Percentiles rank a stretch among this genome's conserved stretches.
These are phyloP conservation scores for Wickerhamomyces pijperi DNA, from an alignment of 805 yeast species.

Conservation along the genomic window DNA sequence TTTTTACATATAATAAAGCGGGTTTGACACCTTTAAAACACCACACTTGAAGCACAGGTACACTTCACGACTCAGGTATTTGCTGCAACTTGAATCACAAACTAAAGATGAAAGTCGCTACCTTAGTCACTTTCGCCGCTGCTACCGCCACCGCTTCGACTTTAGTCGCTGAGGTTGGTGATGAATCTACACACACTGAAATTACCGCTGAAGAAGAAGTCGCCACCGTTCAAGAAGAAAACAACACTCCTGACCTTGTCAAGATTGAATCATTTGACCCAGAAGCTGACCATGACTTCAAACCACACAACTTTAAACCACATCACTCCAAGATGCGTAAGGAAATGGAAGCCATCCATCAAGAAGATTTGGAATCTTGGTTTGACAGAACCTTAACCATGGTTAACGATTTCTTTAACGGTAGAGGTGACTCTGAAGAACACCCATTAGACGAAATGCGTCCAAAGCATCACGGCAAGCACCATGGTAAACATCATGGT, in stretches of 20 bases:
- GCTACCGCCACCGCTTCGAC: not conserved
- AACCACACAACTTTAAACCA: slow-evolving; percentile 2
- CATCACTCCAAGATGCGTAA: no score
- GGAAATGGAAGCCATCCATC: no score
- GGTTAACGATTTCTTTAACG: not conserved
- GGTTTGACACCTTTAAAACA: no score
- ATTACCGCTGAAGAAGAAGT: slow-evolving; percentile 1
- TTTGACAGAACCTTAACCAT: not conserved
- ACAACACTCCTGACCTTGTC: slow-evolving; percentile 2
- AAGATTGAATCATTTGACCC: slow-evolving; percentile 1
- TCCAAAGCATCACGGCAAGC: not conserved
- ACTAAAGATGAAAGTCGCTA: not conserved
- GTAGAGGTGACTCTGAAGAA: not conserved
- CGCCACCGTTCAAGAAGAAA: slow-evolving; percentile 1
- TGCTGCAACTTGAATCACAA: no score
- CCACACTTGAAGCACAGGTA: no score
- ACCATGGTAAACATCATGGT: not conserved
- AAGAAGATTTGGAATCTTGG: not conserved
- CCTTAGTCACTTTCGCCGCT: not conserved
- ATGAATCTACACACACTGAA: not conserved
- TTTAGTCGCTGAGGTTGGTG: not conserved
- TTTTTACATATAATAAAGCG: no score
- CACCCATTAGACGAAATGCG: not conserved
- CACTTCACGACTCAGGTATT: no score
- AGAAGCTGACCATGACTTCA: slow-evolving; percentile 3